These are phyloP conservation scores for Candida ponderosae DNA, from an alignment of 805 yeast species.

Conservation along the genomic window DNA sequence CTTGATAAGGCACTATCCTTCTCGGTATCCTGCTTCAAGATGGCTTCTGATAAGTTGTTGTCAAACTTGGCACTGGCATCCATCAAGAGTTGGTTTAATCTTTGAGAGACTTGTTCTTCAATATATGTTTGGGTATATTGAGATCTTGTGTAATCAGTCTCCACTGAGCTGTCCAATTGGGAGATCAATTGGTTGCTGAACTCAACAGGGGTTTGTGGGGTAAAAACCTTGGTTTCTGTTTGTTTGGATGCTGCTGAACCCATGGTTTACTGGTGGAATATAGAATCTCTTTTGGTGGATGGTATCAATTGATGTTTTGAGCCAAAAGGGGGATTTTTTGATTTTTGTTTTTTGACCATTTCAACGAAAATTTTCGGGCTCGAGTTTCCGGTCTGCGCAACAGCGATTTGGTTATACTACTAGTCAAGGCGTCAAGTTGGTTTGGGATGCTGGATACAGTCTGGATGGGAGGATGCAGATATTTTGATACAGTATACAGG, in stretches of 20 bases:
- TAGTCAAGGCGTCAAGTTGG: no score
- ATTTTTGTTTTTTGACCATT: no score
- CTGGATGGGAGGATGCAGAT: no score
- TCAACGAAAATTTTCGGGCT: no score
- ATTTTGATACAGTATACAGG: background rate
- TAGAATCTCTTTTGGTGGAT: slow-evolving; percentile 1
- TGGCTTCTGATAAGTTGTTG: slow-evolving; percentile 34
- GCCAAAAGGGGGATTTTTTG: no score
- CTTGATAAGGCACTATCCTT: slow-evolving; percentile 24
- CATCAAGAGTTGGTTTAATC: slow-evolving; percentile 44
- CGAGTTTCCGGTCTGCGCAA: no score
- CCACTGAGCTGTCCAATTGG: slow-evolving; percentile 53
- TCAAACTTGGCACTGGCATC: slow-evolving; percentile 47
- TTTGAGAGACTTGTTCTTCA: slow-evolving; percentile 55
- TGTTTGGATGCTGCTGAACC: slow-evolving; percentile 56
- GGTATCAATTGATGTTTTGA: no score
- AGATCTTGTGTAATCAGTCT: slow-evolving; percentile 64
- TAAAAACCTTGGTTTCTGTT: slow-evolving; percentile 52
- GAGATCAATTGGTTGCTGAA: slow-evolving; percentile 57
- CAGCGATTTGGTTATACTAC: no score
- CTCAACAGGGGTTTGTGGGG: slow-evolving; percentile 61
- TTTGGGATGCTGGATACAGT: no score
- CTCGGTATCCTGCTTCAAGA: slow-evolving; percentile 26
- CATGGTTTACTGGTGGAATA: slow-evolving; percentile 34
- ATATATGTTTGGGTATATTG: slow-evolving; percentile 61